phyloP scores from a whole-genome alignment of 768 basidiomycete species.

The Russula earlei region DNA sequence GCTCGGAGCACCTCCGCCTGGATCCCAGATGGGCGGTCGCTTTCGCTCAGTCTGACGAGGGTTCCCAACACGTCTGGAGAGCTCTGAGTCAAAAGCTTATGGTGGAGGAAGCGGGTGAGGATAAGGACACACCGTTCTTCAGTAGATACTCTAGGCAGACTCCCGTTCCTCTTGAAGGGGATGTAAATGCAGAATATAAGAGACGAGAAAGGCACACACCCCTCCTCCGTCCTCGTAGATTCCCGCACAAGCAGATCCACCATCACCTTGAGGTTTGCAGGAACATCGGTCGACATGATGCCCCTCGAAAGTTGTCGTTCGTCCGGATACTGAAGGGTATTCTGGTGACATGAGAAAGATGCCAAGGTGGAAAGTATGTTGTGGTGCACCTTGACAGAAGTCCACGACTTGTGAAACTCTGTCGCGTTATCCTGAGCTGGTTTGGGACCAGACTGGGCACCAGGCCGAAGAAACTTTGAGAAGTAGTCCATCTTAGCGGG shows the following conservation, averaged over 20 bases:
- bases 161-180: constrained; percentile 59
- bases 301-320: constrained; percentile 80
- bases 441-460: constrained; percentile 39
- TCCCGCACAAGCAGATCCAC: constrained; percentile 84
- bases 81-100: background rate
- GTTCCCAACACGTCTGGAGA: constrained; percentile 66
- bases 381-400: constrained; percentile 49
- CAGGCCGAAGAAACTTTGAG: constrained; percentile 60
- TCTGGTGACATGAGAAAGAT: constrained; percentile 35
- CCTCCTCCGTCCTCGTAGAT: constrained; percentile 75
- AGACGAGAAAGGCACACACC: constrained; percentile 42
- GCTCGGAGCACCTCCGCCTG: constrained; percentile 82
- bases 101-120: background rate
- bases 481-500: constrained; percentile 64
- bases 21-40: constrained; percentile 81
- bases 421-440: constrained; percentile 52
- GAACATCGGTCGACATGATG: constrained; percentile 74
- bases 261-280: constrained; percentile 64
- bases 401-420: constrained; percentile 74
- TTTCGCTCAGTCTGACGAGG: constrained; percentile 78
- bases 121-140: constrained; percentile 56
- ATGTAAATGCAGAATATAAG: background rate
- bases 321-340: constrained; percentile 78
- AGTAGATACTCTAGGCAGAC: constrained; percentile 85
- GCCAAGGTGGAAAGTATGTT: background rate